phyloP scores from a whole-genome alignment of 1,284 basidiomycete genomes.

The Leccinum cinnamomeum region DNA sequence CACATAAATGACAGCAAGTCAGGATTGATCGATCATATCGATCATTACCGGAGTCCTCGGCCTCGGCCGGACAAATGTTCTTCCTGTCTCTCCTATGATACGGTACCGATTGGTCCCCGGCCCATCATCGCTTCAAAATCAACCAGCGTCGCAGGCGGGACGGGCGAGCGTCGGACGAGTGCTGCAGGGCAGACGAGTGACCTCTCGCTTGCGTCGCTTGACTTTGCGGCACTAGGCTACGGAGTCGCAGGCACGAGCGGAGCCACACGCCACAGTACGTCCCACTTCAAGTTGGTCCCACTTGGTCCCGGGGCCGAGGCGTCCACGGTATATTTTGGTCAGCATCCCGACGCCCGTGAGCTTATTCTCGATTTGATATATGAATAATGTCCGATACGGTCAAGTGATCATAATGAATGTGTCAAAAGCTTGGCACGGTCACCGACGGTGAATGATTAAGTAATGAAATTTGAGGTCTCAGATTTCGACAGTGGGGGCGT shows the following conservation, averaged over 20 bases:
- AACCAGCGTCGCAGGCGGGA: not conserved
- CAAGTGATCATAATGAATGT: not conserved
- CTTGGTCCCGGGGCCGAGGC: not conserved
- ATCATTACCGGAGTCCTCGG: not conserved
- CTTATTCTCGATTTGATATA: not conserved
- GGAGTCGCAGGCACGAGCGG: too few relatives aligned
- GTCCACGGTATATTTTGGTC: not conserved
- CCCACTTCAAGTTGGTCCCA: not conserved
- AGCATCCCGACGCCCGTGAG: not conserved
- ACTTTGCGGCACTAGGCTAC: not conserved
- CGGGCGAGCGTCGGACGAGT: not conserved
- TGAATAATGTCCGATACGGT: not conserved
- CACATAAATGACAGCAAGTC: not conserved
- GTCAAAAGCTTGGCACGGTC: not conserved
- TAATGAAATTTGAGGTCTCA: not conserved
- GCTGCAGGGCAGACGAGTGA: not conserved
- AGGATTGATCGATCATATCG: not conserved
- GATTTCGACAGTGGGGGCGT: not conserved
- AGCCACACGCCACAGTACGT: not conserved
- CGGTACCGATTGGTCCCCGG: not conserved
- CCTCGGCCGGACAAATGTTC: not conserved
- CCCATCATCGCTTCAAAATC: not conserved
- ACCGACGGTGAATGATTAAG: too few relatives aligned
- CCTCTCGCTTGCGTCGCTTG: not conserved
- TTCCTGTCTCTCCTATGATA: not conserved